phyloP scores from a whole-genome alignment of 169 alveolate genomes.

The Besnoitia besnoiti region DNA sequence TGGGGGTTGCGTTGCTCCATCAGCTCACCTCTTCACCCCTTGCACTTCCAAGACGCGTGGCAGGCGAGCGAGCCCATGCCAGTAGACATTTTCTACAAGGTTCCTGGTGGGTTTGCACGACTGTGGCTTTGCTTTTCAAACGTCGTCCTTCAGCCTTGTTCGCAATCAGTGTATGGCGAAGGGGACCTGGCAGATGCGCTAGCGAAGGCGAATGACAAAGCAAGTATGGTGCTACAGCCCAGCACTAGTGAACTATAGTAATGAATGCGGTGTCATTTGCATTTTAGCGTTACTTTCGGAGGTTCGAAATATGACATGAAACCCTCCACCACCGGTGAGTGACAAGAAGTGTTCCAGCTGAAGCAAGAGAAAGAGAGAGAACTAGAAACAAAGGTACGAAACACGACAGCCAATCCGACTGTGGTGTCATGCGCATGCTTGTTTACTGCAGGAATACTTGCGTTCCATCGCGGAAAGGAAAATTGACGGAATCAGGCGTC shows the following conservation, averaged over 20 bases:
- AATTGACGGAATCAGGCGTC: conserved; percentile 7
- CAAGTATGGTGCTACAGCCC: no score
- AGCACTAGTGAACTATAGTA: no score
- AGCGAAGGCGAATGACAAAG: conserved; percentile 57
- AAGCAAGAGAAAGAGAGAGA: background rate
- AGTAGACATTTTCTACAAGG: conserved; percentile 63
- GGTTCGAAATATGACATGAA: background rate
- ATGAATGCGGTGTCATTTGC: no score
- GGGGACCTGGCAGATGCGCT: conserved; percentile 51
- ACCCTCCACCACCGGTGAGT: background rate
- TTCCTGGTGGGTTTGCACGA: conserved; percentile 49
- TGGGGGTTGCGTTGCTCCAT: background rate
- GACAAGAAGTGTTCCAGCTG: background rate
- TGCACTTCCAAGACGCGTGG: conserved; percentile 67
- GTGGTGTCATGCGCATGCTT: background rate
- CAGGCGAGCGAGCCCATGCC: conserved; percentile 66
- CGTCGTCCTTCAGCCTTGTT: background rate
- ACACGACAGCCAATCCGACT: background rate
- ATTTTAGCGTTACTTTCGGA: background rate
- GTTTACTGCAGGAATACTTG: conserved; percentile 1
- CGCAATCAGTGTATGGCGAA: conserved; percentile 50
- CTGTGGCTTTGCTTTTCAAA: background rate
- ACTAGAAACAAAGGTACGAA: background rate
- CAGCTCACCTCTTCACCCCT: conserved; percentile 63
- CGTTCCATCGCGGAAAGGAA: conserved; percentile 18